These are phyloP conservation scores for Tulasnella sp. DNA, from an alignment of 768 basidiomycete genomes.

Conservation along the genomic window DNA sequence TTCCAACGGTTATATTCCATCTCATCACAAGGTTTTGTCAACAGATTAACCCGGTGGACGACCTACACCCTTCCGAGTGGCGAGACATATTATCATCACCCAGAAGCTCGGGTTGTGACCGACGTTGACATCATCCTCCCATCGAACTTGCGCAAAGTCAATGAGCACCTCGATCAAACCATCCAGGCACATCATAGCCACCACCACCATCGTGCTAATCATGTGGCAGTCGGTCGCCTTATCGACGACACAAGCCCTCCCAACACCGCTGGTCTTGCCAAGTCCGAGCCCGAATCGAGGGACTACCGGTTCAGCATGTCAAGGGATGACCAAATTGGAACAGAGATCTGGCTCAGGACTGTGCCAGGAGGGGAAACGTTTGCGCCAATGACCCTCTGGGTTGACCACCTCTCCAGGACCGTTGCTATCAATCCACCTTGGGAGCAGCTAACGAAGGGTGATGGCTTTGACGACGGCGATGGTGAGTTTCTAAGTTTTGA, in stretches of 20 bases:
- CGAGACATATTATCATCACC: conserved; percentile 22
- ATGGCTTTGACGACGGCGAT: conserved; percentile 11
- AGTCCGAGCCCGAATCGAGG: conserved; percentile 1
- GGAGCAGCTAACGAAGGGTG: background rate
- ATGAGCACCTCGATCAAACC: conserved; percentile 16
- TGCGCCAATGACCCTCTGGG: conserved; percentile 22
- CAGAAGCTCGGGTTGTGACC: conserved; percentile 28
- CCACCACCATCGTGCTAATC: background rate
- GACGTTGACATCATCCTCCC: conserved; percentile 27
- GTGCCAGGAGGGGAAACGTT: background rate
- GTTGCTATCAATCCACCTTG: conserved; percentile 26
- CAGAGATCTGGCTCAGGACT: conserved; percentile 25
- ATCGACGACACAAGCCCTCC: conserved; percentile 8
- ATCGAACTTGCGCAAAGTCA: conserved; percentile 24
- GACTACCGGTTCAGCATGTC: conserved; percentile 16
- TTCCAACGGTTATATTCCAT: background rate
- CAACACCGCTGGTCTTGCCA: conserved; percentile 3
- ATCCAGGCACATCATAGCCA: conserved; percentile 1
- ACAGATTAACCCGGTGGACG: conserved; percentile 28
- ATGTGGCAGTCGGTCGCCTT: background rate
- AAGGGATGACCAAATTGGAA: conserved; percentile 24
- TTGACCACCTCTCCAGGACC: conserved; percentile 25
- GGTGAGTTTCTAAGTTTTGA: background rate
- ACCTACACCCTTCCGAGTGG: conserved; percentile 23
- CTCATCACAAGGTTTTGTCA: background rate